Base-by-base conservation (phyloP, 2,329 filamentous ascomycete species). In the Cytospora leucostoma region DNA sequence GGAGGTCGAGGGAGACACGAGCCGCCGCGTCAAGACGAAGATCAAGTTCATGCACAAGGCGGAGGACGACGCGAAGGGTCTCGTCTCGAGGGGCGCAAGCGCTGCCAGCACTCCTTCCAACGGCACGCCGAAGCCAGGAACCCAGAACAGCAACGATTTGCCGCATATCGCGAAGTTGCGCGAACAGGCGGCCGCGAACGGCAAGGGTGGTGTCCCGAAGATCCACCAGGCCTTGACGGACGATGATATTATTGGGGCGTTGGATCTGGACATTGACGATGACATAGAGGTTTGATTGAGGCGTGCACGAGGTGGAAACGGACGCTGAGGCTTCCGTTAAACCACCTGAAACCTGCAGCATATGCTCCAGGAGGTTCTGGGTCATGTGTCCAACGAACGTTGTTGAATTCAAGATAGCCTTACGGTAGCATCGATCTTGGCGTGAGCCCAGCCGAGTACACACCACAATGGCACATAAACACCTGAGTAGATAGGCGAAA, bases 211-310 rank as follows among this genome's bases (percentile, higher is more conserved):
- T 13, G 76, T 88, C 65, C 83, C 86, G 3, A 87, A 87, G 13
- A 90, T 92, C 56, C 91, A 94, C 71, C 88, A 91, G 77, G 88
- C 89, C 35, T 84, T 93, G 63, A 89, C 90, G 80, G 93, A 97
- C 66, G 95, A 98, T 72, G 95, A 98, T 72, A 90, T 97, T 62
- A 94, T 98, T 75, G 93, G 90, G 1, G 84, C 88, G 33, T 80
- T 98, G 79, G 95, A 98, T 74, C 78, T 98, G 70, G 94, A 92
- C 34, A 92, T 98, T 73, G 94, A 98, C 70, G 88, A 97, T 70
- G 93, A 96, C 69, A 92, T 27, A 27, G 27, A 27, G 27, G 27
- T 96, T 12, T 61, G 51, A 61, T 12, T 7, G 37, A 2, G 58
- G 21, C 8, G 10, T 5, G 27, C 27, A 27, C 27, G 27, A 27